phyloP scores from a whole-genome alignment of 495 filamentous ascomycete genomes.

The Talaromyces liani region DNA sequence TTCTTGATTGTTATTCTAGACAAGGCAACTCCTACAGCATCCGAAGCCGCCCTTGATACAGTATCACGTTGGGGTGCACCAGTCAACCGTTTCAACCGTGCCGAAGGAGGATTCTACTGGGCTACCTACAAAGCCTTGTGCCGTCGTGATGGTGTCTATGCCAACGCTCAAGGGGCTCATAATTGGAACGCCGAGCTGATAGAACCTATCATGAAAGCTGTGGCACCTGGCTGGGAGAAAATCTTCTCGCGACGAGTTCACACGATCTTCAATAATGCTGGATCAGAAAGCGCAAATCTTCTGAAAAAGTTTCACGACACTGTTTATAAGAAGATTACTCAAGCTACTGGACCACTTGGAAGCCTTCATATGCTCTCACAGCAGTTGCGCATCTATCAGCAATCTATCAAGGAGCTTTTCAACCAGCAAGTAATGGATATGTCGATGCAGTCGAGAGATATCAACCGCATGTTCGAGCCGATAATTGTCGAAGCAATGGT shows the following conservation, averaged over 20 bases:
- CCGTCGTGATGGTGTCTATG: conserved; percentile 40
- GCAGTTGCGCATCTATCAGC: neutral
- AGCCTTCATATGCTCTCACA: conserved; percentile 3
- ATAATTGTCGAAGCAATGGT: neutral
- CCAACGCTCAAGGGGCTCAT: conserved; percentile 15
- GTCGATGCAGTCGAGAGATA: conserved; percentile 7
- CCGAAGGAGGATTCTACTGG: conserved; percentile 42
- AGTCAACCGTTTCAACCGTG: conserved; percentile 24
- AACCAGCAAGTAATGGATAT: conserved; percentile 14
- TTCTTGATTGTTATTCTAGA: conserved; percentile 21
- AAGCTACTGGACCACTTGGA: neutral
- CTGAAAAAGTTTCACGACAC: conserved; percentile 3
- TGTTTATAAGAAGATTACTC: neutral
- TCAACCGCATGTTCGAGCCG: conserved; percentile 6
- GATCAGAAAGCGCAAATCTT: neutral
- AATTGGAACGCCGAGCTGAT: conserved; percentile 23
- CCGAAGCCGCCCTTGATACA: conserved; percentile 16
- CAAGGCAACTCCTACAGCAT: conserved; percentile 23
- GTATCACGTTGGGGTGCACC: conserved; percentile 41
- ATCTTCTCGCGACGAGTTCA: conserved; percentile 42
- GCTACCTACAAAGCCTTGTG: conserved; percentile 57
- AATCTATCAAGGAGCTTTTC: conserved; percentile 12
- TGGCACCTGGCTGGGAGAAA: conserved; percentile 50
- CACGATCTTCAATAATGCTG: conserved; percentile 23
- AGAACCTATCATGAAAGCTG: conserved; percentile 44